Conservation (phyloP, 495 filamentous ascomycete genomes). For the Hyaloscypha bicolor region DNA sequence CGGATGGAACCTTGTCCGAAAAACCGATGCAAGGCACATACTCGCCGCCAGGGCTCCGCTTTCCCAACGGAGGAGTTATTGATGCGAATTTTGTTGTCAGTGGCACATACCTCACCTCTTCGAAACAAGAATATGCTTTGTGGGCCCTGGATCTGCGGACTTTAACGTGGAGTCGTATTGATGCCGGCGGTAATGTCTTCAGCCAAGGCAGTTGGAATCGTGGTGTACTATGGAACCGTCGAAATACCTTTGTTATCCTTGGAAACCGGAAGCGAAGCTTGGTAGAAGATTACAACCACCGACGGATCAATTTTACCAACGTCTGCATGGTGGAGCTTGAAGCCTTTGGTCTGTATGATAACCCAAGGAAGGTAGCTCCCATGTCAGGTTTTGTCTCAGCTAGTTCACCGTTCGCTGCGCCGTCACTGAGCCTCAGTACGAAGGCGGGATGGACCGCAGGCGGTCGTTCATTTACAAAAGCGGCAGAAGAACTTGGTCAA, state of each 20-base stretch:
- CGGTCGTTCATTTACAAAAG: constrained; percentile 64
- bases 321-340: constrained; percentile 96
- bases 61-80: constrained; percentile 92
- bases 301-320: constrained; percentile 95
- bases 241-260: constrained; percentile 93
- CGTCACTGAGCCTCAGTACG: constrained; percentile 55
- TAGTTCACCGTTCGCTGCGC: constrained; percentile 64
- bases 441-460: constrained; percentile 66
- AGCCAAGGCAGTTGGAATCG: constrained; percentile 97
- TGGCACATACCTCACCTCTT: constrained; percentile 94
- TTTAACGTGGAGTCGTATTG: constrained; percentile 91
- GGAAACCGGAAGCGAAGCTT: constrained; percentile 89
- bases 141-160: constrained; percentile 92
- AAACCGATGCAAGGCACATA: constrained; percentile 85
- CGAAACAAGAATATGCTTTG: constrained; percentile 96
- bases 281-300: constrained; percentile 98
- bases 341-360: constrained; percentile 95
- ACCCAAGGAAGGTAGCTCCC: constrained; percentile 74
- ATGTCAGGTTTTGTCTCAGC: constrained; percentile 80
- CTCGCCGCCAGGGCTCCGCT: constrained; percentile 88
- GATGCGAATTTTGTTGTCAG: constrained; percentile 96
- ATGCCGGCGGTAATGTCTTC: constrained; percentile 92
- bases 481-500: constrained; percentile 84
- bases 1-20: constrained; percentile 84
- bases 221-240: constrained; percentile 86